Evolutionary conservation across 495 filamentous ascomycete genomes (phyloP).

Genomic region (Viridothelium virens): DNA sequence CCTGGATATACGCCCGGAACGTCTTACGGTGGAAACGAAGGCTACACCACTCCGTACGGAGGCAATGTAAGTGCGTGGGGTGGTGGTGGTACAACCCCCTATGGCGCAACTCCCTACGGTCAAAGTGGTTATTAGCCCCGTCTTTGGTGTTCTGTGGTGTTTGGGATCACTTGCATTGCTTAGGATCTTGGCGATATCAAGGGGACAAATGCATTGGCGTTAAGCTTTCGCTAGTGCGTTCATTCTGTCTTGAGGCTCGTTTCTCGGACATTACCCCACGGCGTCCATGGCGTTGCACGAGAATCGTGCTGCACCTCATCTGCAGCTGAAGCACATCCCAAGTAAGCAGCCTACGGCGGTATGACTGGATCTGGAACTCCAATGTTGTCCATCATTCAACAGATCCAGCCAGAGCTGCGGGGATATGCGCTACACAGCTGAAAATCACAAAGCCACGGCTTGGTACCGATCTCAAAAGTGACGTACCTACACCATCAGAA

Average conservation of each 20-base stretch:
- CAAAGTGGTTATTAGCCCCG: background rate
- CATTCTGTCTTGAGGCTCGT: background rate
- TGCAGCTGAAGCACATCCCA: background rate
- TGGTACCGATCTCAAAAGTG: no score
- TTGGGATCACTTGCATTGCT: background rate
- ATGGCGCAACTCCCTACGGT: constrained; percentile 26
- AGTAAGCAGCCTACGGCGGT: no score
- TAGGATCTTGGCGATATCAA: background rate
- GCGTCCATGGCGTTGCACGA: background rate
- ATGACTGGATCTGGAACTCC: no score
- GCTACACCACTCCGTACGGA: background rate
- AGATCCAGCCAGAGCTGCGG: no score
- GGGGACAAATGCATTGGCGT: background rate
- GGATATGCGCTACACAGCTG: no score
- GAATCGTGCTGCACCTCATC: background rate
- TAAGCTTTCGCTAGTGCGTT: background rate
- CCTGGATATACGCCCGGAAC: constrained; percentile 46
- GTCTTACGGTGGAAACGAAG: constrained; percentile 40
- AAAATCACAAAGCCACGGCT: no score
- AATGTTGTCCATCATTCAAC: no score
- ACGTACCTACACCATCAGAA: no score
- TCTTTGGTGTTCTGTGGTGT: background rate
- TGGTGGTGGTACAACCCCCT: constrained; percentile 16
- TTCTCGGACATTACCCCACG: background rate
- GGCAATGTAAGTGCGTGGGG: constrained; percentile 12